Evolutionary conservation across 2,329 filamentous ascomycete genomes (phyloP).

Genomic region (Talaromyces sp.): DNA sequence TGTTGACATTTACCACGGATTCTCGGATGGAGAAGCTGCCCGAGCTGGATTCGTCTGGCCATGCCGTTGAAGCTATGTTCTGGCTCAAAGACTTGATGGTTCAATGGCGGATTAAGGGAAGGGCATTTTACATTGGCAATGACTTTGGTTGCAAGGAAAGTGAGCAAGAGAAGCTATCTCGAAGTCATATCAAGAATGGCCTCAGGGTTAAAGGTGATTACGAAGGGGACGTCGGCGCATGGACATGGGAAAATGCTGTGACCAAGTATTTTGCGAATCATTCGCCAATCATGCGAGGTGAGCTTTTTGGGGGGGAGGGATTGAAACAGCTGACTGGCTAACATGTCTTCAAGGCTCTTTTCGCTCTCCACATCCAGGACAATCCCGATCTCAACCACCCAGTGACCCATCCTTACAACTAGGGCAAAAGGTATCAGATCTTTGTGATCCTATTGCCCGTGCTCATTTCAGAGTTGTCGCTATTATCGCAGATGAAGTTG

Average conservation of each 20-base stretch:
- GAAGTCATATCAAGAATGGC: conserved; percentile 63
- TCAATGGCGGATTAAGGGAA: conserved; percentile 84
- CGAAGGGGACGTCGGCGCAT: conserved; percentile 47
- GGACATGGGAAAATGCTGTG: conserved; percentile 79
- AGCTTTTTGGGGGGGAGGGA: neutral
- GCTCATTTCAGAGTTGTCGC: conserved; percentile 83
- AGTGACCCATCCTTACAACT: conserved; percentile 49
- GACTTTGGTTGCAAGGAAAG: conserved; percentile 64
- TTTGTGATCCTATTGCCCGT: conserved; percentile 70
- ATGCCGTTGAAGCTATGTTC: conserved; percentile 76
- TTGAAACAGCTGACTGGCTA: neutral
- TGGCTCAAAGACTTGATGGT: conserved; percentile 72
- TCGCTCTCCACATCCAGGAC: conserved; percentile 70
- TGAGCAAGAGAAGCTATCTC: conserved; percentile 32
- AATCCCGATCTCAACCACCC: conserved; percentile 57
- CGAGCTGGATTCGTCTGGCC: conserved; percentile 71
- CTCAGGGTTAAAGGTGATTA: conserved; percentile 49
- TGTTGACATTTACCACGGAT: conserved; percentile 85
- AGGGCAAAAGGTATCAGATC: conserved; percentile 68
- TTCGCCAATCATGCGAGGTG: conserved; percentile 75
- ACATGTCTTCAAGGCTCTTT: conserved; percentile 58
- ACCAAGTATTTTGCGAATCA: conserved; percentile 90
- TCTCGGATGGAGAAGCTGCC: conserved; percentile 80
- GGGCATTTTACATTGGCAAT: conserved; percentile 72
- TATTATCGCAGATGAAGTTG: conserved; percentile 78